Conservation (phyloP, 768 basidiomycete genomes). For the Pleurotus ostreatus region DNA sequence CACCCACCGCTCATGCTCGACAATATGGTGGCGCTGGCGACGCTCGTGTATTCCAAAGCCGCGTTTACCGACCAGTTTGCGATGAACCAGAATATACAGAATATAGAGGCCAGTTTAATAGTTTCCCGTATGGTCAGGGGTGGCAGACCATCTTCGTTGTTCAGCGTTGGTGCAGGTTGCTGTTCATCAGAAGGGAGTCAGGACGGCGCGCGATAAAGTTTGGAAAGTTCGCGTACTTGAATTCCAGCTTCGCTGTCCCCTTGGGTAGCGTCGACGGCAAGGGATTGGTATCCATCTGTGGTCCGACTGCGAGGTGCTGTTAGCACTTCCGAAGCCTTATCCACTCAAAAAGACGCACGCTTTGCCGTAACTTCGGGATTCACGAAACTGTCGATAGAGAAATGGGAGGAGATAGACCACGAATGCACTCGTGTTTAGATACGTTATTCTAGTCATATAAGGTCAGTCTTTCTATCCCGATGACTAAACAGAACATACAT, state of each 20-base stretch:
- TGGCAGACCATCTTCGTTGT: slow-evolving; percentile 7
- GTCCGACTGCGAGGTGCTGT: neutral
- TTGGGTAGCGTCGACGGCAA: slow-evolving; percentile 12
- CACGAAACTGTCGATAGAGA: slow-evolving; percentile 25
- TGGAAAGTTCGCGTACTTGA: too few relatives aligned
- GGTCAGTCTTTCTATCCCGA: slow-evolving; percentile 4
- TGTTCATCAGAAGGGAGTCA: neutral
- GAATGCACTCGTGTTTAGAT: slow-evolving; percentile 90
- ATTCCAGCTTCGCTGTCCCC: neutral
- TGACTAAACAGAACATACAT: slow-evolving; percentile 34
- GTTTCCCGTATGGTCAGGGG: slow-evolving; percentile 70
- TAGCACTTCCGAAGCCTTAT: too few relatives aligned
- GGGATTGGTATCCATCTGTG: slow-evolving; percentile 13
- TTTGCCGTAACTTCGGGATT: neutral
- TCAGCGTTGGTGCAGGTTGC: neutral
- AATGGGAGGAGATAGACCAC: slow-evolving; percentile 74
- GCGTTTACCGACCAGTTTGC: slow-evolving; percentile 93
- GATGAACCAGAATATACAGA: slow-evolving; percentile 89
- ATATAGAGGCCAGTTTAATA: slow-evolving; percentile 68
- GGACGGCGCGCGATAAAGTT: neutral
- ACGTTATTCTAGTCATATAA: slow-evolving; percentile 60
- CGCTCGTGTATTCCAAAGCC: slow-evolving; percentile 81
- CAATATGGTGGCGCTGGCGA: slow-evolving; percentile 90
- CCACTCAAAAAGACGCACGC: neutral
- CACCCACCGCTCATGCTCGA: slow-evolving; percentile 83